Base-by-base conservation (phyloP, 352 stramenopile genomes). In the Phytophthora foliorum region DNA sequence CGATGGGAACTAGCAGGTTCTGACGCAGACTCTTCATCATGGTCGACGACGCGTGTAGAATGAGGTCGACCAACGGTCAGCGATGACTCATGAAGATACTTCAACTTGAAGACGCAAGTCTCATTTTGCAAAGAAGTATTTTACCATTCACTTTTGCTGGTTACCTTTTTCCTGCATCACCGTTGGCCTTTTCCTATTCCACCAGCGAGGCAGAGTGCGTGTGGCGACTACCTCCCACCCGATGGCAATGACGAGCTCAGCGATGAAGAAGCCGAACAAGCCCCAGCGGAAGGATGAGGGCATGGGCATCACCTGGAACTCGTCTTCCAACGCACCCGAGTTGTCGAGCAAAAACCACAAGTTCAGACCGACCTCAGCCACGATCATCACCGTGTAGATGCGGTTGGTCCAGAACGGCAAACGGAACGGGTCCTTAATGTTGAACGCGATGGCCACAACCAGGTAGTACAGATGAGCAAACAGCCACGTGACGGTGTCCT, bases 391-490 rank as follows among this genome's bases (percentile, higher is more conserved):
- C 22, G 75, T 66, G 58, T 76, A 86, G 27, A 67, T 59, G 27
- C 29, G 29, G 57, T 86, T 80, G 11, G 63, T 80, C 69, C 78
- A 88, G 36, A 83, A 77, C 19, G 76, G 68, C 48, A 73, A 52
- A 19, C 78, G 78, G 45, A 86, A 89, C 10, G 63, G 63, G 53
- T 89, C 78, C 19, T 80, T 75, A 14, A 86, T 25, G 50, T 86
- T 89, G 58, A 89, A 83, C 11, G 78, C 76, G 1, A 57, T 52
- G 0, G 81, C 81, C 22, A 82, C 76, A 10, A 71, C 64, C 19
- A 78, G 49, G 62, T 86, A 88, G 29, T 68, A 46, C 65, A 86
- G 41, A 63, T 88, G 78, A 3, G 68, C 76, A 41, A 81, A 89
- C 21, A 89, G 53, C 81, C 78, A 86, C n/a, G 75, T 67, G 6